Evolutionary conservation across 1,139 yeast species (phyloP).

Genomic region (Diutina siamensis): DNA sequence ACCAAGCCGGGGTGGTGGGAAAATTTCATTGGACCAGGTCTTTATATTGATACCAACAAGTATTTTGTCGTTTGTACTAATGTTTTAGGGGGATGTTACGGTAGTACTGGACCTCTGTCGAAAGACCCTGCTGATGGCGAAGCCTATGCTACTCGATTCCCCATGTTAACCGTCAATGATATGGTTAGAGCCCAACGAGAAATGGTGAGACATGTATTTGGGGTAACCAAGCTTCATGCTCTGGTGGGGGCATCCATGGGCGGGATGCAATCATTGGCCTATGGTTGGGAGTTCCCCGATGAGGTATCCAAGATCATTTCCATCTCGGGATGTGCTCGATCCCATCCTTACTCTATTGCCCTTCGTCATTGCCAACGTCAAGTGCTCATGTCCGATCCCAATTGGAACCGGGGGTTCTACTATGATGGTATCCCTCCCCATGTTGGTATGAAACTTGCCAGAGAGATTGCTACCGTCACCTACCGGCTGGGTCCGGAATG

Average conservation of each 20-base stretch:
- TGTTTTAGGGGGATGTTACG: constrained; percentile 89
- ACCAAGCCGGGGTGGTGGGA: constrained; percentile 93
- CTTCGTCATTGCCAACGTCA: constrained; percentile 90
- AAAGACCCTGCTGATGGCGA: constrained; percentile 57
- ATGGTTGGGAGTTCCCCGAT: constrained; percentile 73
- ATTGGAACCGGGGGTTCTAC: constrained; percentile 88
- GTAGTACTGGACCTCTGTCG: constrained; percentile 89
- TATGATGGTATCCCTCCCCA: constrained; percentile 78
- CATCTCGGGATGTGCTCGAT: constrained; percentile 84
- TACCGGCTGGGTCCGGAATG: constrained; percentile 95
- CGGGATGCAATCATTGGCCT: constrained; percentile 91
- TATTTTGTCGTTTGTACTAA: constrained; percentile 81
- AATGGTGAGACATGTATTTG: constrained; percentile 48
- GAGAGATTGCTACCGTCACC: constrained; percentile 90
- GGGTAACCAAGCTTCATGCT: constrained; percentile 56
- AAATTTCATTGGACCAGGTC: constrained; percentile 76
- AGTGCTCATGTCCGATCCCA: constrained; percentile 87
- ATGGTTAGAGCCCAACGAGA: constrained; percentile 86
- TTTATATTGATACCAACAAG: constrained; percentile 68
- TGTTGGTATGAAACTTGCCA: constrained; percentile 86
- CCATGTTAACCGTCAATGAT: constrained; percentile 75
- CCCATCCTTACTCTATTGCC: constrained; percentile 91
- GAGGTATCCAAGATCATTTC: constrained; percentile 62
- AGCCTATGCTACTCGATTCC: constrained; percentile 79
- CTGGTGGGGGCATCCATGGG: constrained; percentile 94